Evolutionary conservation across 306 rosid species (phyloP), one percentile per base, ranked within the genome.

Genomic region (Dryas alaskensis): DNA sequence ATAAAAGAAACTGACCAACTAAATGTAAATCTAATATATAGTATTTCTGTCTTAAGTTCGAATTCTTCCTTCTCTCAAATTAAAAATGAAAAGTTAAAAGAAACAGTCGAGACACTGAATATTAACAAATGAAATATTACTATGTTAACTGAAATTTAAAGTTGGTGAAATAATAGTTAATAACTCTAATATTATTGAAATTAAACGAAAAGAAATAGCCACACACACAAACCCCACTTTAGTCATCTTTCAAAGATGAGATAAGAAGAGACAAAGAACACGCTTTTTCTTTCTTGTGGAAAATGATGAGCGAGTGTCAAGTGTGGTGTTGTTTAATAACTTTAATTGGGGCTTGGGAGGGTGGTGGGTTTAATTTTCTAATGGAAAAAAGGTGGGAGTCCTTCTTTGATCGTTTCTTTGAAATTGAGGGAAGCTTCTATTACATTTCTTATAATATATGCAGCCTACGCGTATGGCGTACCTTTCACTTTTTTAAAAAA

Each of bases 381-480:
- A 43, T 48, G 39, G 61, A 59, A 43, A 40, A 17, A 57, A 43
- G 64, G 81, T 69, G 74, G 64, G 54, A 48, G 65, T 57, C 60
- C 40, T 69, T 19, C 55, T 70, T 81, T 71, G 80, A 73, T 60
- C 65, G 8, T 44, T 70, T 74, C 65, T 76, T 16, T 11, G 14
- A 59, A 47, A 31, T 31, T 31, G 53, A 55, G 50, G 72, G 87
- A 88, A 91, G 84, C 85, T 91, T 88, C 94, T 60, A 70, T n/a
- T 14, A 12, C 39, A 48, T 73, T 85, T 87, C 81, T 67, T 44
- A 3, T 11, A 62, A 51, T 46, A 4, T 72, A 47, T 79, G 58
- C 22, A 14, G 61, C 31, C 57, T 67, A 76, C 85, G 74, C 88
- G 88, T 81, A 87, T 77, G 81, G 74, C 88, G 88, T 79, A 87